Evolutionary conservation across 2,329 filamentous ascomycete species (phyloP).

Genomic region (Botryotinia narcissicola): DNA sequence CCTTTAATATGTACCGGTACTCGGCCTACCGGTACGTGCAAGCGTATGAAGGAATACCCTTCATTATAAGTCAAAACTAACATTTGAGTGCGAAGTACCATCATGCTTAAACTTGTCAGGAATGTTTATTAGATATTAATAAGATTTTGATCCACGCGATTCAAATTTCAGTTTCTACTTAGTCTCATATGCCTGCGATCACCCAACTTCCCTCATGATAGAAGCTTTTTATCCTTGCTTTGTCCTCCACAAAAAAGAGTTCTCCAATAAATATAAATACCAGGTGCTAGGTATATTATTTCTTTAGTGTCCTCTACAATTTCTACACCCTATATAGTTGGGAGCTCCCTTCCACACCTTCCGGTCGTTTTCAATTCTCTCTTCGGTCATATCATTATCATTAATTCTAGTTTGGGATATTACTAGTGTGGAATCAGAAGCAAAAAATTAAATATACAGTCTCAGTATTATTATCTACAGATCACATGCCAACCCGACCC

Average conservation of each 20-base stretch:
- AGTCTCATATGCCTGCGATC: conserved; percentile 4
- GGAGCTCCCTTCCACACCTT: background rate
- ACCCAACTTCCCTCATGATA: background rate
- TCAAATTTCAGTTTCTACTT: background rate
- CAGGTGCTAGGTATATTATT: background rate
- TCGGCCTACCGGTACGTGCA: background rate
- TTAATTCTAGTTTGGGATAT: background rate
- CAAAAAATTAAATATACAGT: background rate
- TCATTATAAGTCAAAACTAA: background rate
- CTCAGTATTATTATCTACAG: background rate
- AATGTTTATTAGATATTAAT: background rate
- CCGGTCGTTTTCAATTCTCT: background rate
- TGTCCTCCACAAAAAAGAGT: conserved; percentile 5
- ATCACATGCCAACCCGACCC: conserved; percentile 2
- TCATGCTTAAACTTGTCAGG: too few species aligned
- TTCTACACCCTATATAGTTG: conserved; percentile 4
- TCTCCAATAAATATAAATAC: background rate
- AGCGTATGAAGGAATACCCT: background rate
- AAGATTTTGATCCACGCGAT: background rate
- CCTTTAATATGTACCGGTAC: background rate
- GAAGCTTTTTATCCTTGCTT: conserved; percentile 8
- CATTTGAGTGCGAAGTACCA: background rate
- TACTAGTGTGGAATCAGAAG: background rate
- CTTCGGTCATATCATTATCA: background rate
- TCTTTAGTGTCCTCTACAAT: conserved; percentile 3